Evolutionary conservation across 805 yeast species (phyloP).

Genomic region (Yamadazyma paraphyllophila): DNA sequence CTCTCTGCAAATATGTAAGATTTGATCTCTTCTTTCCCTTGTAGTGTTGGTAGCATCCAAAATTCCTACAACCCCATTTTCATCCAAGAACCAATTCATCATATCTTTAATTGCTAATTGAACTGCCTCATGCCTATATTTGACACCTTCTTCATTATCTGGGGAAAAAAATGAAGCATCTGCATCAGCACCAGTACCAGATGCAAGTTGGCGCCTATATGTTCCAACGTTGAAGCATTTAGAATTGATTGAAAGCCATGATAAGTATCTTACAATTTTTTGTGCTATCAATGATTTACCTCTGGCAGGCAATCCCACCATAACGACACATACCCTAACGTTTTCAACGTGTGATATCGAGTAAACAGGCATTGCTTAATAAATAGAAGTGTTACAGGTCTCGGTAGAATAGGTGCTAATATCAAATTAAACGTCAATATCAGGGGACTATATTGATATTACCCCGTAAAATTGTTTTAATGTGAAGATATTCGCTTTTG

Average conservation of each 20-base stretch:
- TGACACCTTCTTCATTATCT: conserved; percentile 60
- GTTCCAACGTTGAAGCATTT: conserved; percentile 87
- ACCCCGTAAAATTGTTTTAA: not conserved
- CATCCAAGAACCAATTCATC: conserved; percentile 80
- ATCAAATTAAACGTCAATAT: not conserved
- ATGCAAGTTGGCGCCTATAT: conserved; percentile 61
- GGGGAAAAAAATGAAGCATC: conserved; percentile 78
- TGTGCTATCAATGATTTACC: conserved; percentile 95
- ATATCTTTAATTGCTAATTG: conserved; percentile 71
- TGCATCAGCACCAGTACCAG: conserved; percentile 50
- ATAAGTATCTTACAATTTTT: conserved; percentile 85
- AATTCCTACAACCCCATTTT: conserved; percentile 85
- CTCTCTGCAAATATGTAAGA: conserved; percentile 59
- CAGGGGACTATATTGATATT: not conserved
- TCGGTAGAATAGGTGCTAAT: too few species aligned
- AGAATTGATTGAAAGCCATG: conserved; percentile 88
- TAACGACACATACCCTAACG: conserved; percentile 77
- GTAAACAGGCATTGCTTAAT: conserved; percentile 49
- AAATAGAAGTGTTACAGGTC: not conserved
- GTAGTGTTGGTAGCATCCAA: conserved; percentile 93
- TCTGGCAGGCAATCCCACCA: conserved; percentile 87
- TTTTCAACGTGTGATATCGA: conserved; percentile 63
- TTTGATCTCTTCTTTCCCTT: conserved; percentile 60
- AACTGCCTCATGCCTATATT: conserved; percentile 67
- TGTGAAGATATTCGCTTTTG: not conserved